Base-by-base conservation (phyloP, 371 early-diverging fungal genomes). In the Chytridium lagenaria region DNA sequence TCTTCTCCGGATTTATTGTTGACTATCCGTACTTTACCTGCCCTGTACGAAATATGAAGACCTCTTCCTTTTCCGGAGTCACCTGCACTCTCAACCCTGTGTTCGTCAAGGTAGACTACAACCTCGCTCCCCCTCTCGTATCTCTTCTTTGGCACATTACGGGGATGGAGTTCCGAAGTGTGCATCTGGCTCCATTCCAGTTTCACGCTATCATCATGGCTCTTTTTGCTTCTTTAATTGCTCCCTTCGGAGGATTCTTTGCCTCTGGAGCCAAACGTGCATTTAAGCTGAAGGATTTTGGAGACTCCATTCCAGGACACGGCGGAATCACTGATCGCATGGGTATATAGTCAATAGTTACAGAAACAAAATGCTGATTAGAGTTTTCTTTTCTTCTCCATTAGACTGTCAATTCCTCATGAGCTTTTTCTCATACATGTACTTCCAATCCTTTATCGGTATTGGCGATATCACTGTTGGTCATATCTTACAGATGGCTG, bases 201-300 rank as follows among this genome's bases (percentile, higher is more conserved):
- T 83, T 94, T 37, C 99, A 99, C 78, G 87, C 93, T 34, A 81
- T 99, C 34, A 83, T 92, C 22, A 90, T 99, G 89, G 91, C 97
- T 0, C 86, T 92, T 44, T 97, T 98, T 85, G 98, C 99, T 1
- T 96, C 97, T 1, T 78, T 98, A 70, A 95, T 99, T 76, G 99
- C 99, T 39, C 99, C 99, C 15, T 98, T 99, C 85, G 98, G 98
- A 50, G 99, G 99, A 2, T 99, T 99, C 88, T 97, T 99, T 86
- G 99, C 99, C 16, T 95, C 95, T 77, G 99, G 95, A 1, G 92
- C 95, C 51, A 99, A 99, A 84, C 89, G 99, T 40, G 97, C 98
- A 0, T 98, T 98, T 85, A 94, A 97, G 69, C 92, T 98, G 79
- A 99, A 99, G 78, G 99, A 99, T 81, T 99, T 99, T 81, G 96